Evolutionary conservation across 2,329 filamentous ascomycete genomes (phyloP), one percentile per base, ranked within the genome.

Genomic region (Ceratocystis papillata): DNA sequence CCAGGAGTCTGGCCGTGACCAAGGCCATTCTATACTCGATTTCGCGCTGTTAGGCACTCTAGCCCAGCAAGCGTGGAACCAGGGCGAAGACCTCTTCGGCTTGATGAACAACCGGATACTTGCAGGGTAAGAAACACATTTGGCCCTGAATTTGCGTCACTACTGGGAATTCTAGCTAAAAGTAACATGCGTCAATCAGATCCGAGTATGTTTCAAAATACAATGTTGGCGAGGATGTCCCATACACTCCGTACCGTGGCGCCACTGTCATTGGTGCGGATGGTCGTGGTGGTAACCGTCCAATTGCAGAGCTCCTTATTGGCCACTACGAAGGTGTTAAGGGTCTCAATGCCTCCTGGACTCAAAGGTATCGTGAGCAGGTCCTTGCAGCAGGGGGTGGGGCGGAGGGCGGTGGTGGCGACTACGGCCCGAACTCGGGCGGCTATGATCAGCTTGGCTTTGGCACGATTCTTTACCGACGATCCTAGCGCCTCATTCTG

Each of bases 321-420:
- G 73, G 71, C 5, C 76, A 79, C 67, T 79, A 79, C 65, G 70
- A 69, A 1, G 71, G 71, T 12, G 10, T 77, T n/a, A 77, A 77
- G 67, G 72, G 74, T 0, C 67, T 76, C 2, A 71, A 76, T 62
- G 74, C 73, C 1, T 71, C 71, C 0, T 79, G 73, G 70, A 76
- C 77, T 0, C 70, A 71, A n/a, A 65, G 68, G 6, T 77, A 75
- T 64, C 73, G 77, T 1, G 73, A 78, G 62, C 67, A 71, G 53
- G 75, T 76, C 15, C 70, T 71, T n/a, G 69, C 73, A n/a, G 68
- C 70, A 5, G 71, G 70, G 0, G 69, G 67, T n/a, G 76, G 75
- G 7, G 74, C 74, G 3, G 78, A 79, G 68, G 77, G 77, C 0
- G 77, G 78, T 22, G 77, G 77, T 63, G 77, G 77, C 10, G 71